Evolutionary conservation across 306 rosid species (phyloP).

Genomic region (Cucurbita maxima): DNA sequence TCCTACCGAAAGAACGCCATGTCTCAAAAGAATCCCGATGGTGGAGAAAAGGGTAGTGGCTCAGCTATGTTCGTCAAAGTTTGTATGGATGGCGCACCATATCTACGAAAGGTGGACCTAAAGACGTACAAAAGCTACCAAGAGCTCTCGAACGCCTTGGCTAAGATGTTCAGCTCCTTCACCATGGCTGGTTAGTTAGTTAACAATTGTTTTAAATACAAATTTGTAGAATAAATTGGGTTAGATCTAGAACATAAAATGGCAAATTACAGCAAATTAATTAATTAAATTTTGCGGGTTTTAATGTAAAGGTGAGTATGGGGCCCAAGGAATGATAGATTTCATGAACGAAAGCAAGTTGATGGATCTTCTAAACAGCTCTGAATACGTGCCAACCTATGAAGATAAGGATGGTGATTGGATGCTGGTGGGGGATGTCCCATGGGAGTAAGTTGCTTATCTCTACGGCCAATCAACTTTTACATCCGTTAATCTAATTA

Average conservation of each 20-base stretch:
- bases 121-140: constrained; percentile 86
- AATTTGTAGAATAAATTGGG: neutral
- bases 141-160: constrained; percentile 76
- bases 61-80: constrained; percentile 64
- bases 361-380: constrained; percentile 97
- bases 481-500: neutral
- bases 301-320: constrained; percentile 54
- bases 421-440: constrained; percentile 99
- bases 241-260: constrained; percentile 2
- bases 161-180: constrained; percentile 98
- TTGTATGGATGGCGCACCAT: constrained; percentile 97
- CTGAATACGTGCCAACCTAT: constrained; percentile 97
- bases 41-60: constrained; percentile 20
- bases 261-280: neutral
- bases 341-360: constrained; percentile 97
- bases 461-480: neutral
- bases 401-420: constrained; percentile 99
- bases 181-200: constrained; percentile 35
- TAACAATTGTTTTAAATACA: neutral
- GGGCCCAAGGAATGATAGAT: constrained; percentile 98
- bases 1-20: constrained; percentile 78
- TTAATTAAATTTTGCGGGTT: neutral
- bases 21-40: constrained; percentile 48
- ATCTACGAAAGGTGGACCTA: constrained; percentile 95
- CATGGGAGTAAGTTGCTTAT: constrained; percentile 70